A percentile compares a stretch with the other conserved stretches of the same genome.
Conservation (phyloP, 768 basidiomycete species). For the Scleroderma citrinum region DNA sequence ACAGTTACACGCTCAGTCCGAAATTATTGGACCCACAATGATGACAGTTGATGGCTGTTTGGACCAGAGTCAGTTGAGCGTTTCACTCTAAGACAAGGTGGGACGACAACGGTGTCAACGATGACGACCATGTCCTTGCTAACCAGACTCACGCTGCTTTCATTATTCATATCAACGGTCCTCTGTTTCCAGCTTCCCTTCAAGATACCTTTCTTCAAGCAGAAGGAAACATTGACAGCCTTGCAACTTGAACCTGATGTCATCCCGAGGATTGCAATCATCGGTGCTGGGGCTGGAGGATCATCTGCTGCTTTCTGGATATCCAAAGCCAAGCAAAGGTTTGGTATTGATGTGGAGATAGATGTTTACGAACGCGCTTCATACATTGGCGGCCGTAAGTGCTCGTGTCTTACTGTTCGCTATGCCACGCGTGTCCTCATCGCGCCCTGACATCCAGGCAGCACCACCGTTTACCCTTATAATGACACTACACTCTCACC, state of each 20-base stretch:
- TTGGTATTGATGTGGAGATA: constrained; percentile 63
- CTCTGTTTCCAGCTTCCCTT: constrained; percentile 46
- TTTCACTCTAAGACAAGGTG: neutral
- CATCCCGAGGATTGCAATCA: constrained; percentile 67
- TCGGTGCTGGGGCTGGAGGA: constrained; percentile 89
- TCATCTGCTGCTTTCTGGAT: constrained; percentile 84
- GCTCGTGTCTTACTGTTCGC: constrained; percentile 1
- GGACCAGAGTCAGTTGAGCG: too few relatives aligned
- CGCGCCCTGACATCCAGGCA: constrained; percentile 43
- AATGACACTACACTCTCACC: constrained; percentile 48
- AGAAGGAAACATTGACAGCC: constrained; percentile 20
- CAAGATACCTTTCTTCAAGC: constrained; percentile 49
- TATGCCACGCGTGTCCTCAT: constrained; percentile 1
- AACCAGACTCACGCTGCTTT: constrained; percentile 11
- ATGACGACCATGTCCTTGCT: constrained; percentile 12
- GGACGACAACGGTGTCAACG: neutral
- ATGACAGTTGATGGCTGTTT: neutral
- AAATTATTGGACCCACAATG: neutral
- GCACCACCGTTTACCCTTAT: constrained; percentile 73
- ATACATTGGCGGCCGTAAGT: constrained; percentile 85
- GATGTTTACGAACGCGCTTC: constrained; percentile 77
- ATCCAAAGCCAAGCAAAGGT: constrained; percentile 66
- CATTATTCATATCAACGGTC: constrained; percentile 18
- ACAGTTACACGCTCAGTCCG: too few relatives aligned
- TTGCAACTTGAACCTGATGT: constrained; percentile 12